Base-by-base conservation (phyloP, 2,329 filamentous ascomycete species). In the Fusarium luffae region DNA sequence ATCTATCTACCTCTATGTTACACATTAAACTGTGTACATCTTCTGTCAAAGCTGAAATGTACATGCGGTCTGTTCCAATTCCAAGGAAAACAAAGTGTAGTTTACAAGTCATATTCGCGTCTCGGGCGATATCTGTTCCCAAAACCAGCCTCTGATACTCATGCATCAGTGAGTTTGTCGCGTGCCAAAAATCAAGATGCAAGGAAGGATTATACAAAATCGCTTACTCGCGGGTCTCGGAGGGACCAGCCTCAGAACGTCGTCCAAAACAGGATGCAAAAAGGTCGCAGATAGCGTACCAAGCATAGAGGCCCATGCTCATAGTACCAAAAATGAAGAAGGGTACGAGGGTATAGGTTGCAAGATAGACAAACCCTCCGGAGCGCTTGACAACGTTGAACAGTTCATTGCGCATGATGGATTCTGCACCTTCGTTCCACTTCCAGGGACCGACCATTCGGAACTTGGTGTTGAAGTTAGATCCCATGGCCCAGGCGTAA, bases 401-500 rank as follows among this genome's bases (percentile, higher is more conserved):
- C n/a, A 85, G 69, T 68, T 85, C 83, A 1, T 75, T 77, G 13
- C 74, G 69, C 81, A 85, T 83, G 27, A 84, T 77, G 2, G 67
- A 58, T 11, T 75, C 71, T 0, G 81, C 82, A 1, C 72, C 72
- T 2, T 73, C 63, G 23, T 82, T 77, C 72, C 77, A 78, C 47
- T 77, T 78, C 82, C 82, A 85, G 1, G 83, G 83, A 0, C 83
- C 83, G 1, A 81, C 73, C 4, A 85, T 70, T 7, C 83, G 78
- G 59, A 85, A 85, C 63, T 85, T 86, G 32, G 81, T 75, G 57
- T 84, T 85, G 70, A 85, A 83, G 72, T 85, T 84, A 30, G 83
- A 79, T 0, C 83, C 80, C 74, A 85, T 80, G 3, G 83, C 83
- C 84, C 84, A 85, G 0, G 79, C 80, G 56, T 79, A 80, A 8